Percentiles rank a stretch among this genome's conserved stretches.
phyloP scores from a whole-genome alignment of 2,329 filamentous ascomycete genomes.

The Mycogone perniciosa region DNA sequence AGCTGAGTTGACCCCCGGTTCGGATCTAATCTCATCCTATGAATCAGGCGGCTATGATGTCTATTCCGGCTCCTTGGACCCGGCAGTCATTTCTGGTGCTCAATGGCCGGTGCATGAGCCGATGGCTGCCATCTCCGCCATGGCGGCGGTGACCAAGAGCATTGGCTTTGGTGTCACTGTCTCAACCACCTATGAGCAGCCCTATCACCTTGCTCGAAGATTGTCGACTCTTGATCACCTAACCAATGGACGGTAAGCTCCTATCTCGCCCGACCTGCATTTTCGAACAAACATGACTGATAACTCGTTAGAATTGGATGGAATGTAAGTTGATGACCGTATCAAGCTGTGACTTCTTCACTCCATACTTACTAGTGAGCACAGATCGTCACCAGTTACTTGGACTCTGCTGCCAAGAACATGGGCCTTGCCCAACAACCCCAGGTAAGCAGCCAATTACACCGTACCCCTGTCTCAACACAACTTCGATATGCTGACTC shows the following conservation, averaged over 20 bases:
- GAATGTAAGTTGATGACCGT: constrained; percentile 36
- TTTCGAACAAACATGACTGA: background rate
- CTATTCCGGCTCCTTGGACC: constrained; percentile 54
- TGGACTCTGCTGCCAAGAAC: constrained; percentile 63
- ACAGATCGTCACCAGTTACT: constrained; percentile 61
- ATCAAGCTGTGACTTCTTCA: background rate
- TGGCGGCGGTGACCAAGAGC: constrained; percentile 63
- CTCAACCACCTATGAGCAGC: constrained; percentile 64
- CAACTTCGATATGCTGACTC: background rate
- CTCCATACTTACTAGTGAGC: constrained; percentile 20
- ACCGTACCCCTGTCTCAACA: background rate
- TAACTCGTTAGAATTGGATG: constrained; percentile 40
- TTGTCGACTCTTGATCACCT: constrained; percentile 64
- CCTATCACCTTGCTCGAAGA: constrained; percentile 60
- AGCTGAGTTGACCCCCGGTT: background rate
- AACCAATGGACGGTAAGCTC: constrained; percentile 48
- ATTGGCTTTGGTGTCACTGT: constrained; percentile 66
- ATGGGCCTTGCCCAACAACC: constrained; percentile 52
- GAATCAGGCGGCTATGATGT: constrained; percentile 59
- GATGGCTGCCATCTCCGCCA: constrained; percentile 56
- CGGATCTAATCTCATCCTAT: background rate
- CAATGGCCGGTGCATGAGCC: constrained; percentile 70
- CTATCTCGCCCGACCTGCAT: too few relatives aligned
- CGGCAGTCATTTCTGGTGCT: constrained; percentile 55
- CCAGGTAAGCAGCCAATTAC: constrained; percentile 13